Conservation (phyloP, 352 stramenopile genomes). For the Proteromonas lacertae region DNA sequence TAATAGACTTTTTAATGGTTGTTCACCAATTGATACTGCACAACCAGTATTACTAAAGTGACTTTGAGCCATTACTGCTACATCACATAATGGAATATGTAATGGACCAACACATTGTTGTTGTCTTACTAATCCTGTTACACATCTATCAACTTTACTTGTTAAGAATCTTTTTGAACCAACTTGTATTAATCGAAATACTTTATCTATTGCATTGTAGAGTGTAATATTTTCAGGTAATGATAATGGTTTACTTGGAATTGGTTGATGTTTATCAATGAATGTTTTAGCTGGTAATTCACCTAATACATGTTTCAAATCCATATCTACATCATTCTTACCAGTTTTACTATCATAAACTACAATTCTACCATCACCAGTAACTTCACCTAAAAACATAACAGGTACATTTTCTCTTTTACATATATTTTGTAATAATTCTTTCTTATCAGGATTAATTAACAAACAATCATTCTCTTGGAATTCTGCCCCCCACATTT, state of each 20-base stretch:
- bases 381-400: constrained; percentile 11
- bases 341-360: constrained; percentile 70
- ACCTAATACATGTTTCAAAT: constrained; percentile 79
- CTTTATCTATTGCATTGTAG: constrained; percentile 42
- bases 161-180: constrained; percentile 92
- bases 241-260: constrained; percentile 17
- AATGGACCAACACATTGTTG: constrained; percentile 92
- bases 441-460: constrained; percentile 40
- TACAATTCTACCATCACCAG: constrained; percentile 70
- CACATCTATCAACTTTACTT: constrained; percentile 78
- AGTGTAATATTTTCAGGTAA: constrained; percentile 53
- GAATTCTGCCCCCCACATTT: constrained; percentile 98
- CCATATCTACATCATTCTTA: constrained; percentile 71
- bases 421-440: constrained; percentile 69
- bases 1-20: constrained; percentile 76
- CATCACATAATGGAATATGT: constrained; percentile 58
- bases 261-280: constrained; percentile 28
- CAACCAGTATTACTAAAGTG: constrained; percentile 71
- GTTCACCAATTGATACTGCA: constrained; percentile 73
- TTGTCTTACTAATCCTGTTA: constrained; percentile 82
- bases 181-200: constrained; percentile 66
- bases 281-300: constrained; percentile 99
- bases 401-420: constrained; percentile 83
- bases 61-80: constrained; percentile 73
- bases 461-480: constrained; percentile 96